phyloP scores from a whole-genome alignment of 805 yeast genomes.

The Metschnikowia corniflorae region DNA sequence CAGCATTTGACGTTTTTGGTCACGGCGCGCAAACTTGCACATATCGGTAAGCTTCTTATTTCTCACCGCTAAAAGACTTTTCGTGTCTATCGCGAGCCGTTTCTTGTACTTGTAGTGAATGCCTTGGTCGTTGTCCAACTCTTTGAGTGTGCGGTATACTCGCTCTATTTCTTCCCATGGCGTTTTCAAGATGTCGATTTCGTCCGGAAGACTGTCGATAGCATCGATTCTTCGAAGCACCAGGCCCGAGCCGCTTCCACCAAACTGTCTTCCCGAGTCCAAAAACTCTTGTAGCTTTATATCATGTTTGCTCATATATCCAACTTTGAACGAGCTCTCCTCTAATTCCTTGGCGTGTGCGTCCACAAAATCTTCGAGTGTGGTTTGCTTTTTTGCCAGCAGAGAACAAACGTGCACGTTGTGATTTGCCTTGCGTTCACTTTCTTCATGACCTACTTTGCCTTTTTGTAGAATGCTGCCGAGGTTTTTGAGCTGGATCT shows the following conservation, averaged over 20 bases:
- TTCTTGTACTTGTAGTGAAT: conserved; percentile 37
- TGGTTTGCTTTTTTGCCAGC: conserved; percentile 1
- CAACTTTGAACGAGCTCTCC: conserved; percentile 26
- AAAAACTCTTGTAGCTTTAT: conserved; percentile 32
- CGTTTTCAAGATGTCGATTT: conserved; percentile 31
- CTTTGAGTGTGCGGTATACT: conserved; percentile 28
- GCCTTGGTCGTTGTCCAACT: conserved; percentile 35
- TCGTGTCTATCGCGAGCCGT: conserved; percentile 29
- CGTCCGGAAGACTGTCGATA: conserved; percentile 33
- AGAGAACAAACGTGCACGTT: conserved; percentile 1
- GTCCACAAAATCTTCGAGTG: conserved; percentile 10
- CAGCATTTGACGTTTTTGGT: conserved; percentile 28
- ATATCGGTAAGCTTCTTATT: conserved; percentile 32
- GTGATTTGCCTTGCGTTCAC: conserved; percentile 1
- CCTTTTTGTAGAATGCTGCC: conserved; percentile 34
- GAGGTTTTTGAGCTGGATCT: conserved; percentile 28
- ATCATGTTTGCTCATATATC: conserved; percentile 38
- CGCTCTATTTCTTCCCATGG: conserved; percentile 29
- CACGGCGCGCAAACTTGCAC: conserved; percentile 35
- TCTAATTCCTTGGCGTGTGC: conserved; percentile 15
- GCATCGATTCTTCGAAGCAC: conserved; percentile 31
- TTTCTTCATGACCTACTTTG: conserved; percentile 17
- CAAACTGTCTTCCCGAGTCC: conserved; percentile 34
- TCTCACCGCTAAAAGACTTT: conserved; percentile 28
- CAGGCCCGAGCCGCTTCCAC: conserved; percentile 33